Evolutionary conservation across 2,329 filamentous ascomycete genomes (phyloP).

Genomic region (Stachybotrys elegans): DNA sequence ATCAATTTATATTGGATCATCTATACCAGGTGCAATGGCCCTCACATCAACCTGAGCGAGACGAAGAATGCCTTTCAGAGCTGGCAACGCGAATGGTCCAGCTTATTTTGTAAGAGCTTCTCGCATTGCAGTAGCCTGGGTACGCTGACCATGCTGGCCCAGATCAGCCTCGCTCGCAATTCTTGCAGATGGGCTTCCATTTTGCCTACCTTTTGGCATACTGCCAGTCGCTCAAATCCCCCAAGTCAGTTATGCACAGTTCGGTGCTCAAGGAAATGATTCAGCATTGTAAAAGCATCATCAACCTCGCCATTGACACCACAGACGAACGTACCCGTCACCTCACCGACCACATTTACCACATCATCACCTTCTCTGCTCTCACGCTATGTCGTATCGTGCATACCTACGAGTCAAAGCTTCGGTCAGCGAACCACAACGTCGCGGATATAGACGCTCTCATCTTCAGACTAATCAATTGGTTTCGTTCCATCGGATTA

Average conservation of each 20-base stretch:
- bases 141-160: background rate
- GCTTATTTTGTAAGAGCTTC: conserved; percentile 13
- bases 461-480: conserved; percentile 13
- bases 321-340: conserved; percentile 20
- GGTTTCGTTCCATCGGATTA: conserved; percentile 17
- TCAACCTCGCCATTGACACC: conserved; percentile 22
- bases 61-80: conserved; percentile 9
- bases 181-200: conserved; percentile 22
- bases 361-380: conserved; percentile 20
- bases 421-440: conserved; percentile 10
- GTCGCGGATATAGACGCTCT: conserved; percentile 11
- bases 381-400: conserved; percentile 17
- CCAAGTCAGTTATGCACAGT: conserved; percentile 9
- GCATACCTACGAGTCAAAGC: conserved; percentile 14
- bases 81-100: conserved; percentile 17
- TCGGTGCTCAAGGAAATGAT: conserved; percentile 17
- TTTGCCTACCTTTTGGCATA: conserved; percentile 19
- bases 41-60: conserved; percentile 7
- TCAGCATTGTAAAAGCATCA: conserved; percentile 14
- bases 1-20: conserved; percentile 22
- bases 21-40: conserved; percentile 12
- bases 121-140: background rate
- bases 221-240: conserved; percentile 16
- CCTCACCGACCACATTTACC: conserved; percentile 23
- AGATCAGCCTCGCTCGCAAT: conserved; percentile 22